A percentile compares a stretch with the other conserved stretches of the same genome.
Conservation (phyloP, 305 asterid species). For the Striga hermonthica region DNA sequence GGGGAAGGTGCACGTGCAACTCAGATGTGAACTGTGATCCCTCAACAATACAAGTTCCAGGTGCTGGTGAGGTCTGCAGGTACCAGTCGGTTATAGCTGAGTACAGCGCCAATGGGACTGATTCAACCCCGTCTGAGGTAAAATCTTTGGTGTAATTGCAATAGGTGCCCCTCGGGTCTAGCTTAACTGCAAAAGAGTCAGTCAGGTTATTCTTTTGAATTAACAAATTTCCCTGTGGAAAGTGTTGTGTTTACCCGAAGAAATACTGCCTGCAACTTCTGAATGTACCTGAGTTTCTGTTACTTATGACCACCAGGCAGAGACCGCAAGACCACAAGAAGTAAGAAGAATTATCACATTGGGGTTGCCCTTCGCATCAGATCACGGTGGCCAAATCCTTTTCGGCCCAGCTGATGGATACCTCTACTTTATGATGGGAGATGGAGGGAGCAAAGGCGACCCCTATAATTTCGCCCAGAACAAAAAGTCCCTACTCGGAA, state of each 20-base stretch:
- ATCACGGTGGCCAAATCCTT: conserved; percentile 93
- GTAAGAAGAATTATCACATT: conserved; percentile 78
- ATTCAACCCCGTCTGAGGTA: conserved; percentile 71
- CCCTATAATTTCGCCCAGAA: conserved; percentile 82
- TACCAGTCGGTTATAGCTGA: conserved; percentile 73
- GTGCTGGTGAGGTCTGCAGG: conserved; percentile 56
- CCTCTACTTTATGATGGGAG: conserved; percentile 83
- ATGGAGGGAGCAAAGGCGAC: conserved; percentile 82
- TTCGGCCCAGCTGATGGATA: conserved; percentile 83
- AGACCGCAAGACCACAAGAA: conserved; percentile 56
- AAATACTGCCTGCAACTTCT: no score
- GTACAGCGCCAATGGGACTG: conserved; percentile 76
- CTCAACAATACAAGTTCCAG: conserved; percentile 52
- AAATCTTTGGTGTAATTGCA: background rate
- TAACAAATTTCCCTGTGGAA: no score
- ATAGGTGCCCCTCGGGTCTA: background rate
- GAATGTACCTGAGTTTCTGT: conserved; percentile 15
- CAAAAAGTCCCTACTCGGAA: conserved; percentile 83
- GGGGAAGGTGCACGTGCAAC: conserved; percentile 87
- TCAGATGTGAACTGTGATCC: conserved; percentile 90
- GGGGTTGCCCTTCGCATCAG: conserved; percentile 70
- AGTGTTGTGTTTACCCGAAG: no score
- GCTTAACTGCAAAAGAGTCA: background rate
- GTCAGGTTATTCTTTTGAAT: background rate
- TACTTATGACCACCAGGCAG: conserved; percentile 45